Evolutionary conservation across 2,329 filamentous ascomycete species (phyloP).

Genomic region (Aspergillus unguis): DNA sequence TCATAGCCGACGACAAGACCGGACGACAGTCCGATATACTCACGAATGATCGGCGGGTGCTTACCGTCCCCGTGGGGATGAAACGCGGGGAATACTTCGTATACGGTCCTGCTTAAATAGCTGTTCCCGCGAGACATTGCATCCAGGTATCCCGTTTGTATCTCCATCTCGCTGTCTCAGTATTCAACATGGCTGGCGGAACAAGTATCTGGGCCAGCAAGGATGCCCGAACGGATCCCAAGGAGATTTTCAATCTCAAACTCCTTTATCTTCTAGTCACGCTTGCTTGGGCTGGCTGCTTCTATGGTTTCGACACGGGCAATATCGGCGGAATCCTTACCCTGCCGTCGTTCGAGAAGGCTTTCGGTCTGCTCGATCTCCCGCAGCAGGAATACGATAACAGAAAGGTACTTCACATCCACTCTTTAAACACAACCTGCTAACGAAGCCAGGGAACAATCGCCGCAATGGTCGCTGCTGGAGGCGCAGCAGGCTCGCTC

Average conservation of each 20-base stretch:
- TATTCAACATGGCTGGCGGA: conserved; percentile 2
- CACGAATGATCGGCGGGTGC: neutral
- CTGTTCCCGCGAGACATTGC: neutral
- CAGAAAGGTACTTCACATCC: neutral
- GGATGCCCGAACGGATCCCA: conserved; percentile 4
- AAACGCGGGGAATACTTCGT: neutral
- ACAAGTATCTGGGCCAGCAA: conserved; percentile 5
- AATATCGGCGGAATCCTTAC: conserved; percentile 41
- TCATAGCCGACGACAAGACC: neutral
- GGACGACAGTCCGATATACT: conserved; percentile 6
- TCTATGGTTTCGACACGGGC: conserved; percentile 40
- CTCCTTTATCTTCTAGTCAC: conserved; percentile 1
- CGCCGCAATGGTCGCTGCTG: conserved; percentile 7
- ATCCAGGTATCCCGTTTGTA: too few relatives aligned
- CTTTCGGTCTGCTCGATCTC: neutral
- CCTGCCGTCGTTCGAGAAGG: conserved; percentile 30
- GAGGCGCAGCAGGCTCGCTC: neutral
- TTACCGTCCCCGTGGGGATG: conserved; percentile 3
- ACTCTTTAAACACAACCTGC: neutral
- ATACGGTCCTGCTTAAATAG: neutral
- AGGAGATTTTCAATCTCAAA: conserved; percentile 5
- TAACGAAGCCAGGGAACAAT: conserved; percentile 2
- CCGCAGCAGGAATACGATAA: conserved; percentile 1
- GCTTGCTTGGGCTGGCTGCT: conserved; percentile 32
- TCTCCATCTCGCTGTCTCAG: too few relatives aligned